Evolutionary conservation across 352 stramenopile genomes (phyloP), one percentile per base, ranked within the genome.

Genomic region (Phytophthora colocasiae): DNA sequence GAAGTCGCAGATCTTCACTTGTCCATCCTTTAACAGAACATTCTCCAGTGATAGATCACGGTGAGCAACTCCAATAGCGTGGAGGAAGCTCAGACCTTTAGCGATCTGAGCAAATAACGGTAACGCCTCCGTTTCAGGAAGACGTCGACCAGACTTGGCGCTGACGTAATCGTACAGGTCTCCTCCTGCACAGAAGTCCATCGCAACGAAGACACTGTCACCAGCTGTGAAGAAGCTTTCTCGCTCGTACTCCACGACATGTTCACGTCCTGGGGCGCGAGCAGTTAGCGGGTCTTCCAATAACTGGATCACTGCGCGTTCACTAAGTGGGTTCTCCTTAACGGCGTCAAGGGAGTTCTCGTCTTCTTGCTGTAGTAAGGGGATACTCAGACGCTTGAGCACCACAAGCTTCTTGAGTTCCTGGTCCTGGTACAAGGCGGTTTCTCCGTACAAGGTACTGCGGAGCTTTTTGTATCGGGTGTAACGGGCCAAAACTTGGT

Each of bases 1-100:
- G 70, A 93, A 93, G 66, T 91, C 80, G 48, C 81, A 91, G 41
- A 93, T 77, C 66, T 83, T 89, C 45, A 70, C 75, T 5, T 58
- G 36, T 19, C 67, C 66, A 49, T 64, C 41, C 10, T 85, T 77
- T 1, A 91, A 61, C 48, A 91, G 53, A 26, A 91, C 66, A 49
- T 91, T 91, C 61, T 91, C 82, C 6, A 87, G 71, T 11, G 77
- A 89, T 14, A 90, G 29, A 32, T 90, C 81, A 4, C 79, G 77
- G 55, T 90, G 81, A 10, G 80, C 80, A 6, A 89, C 69, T 41
- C 70, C 74, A 17, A 85, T 50, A 1, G 46, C 49, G 58, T 91
- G 82, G 2, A 91, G 66, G 55, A 84, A 89, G 34, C 48, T 55
- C 10, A 91, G 26, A 15, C 78, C 82, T 5, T 61, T 63, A 4